These are phyloP conservation scores for Adiantum capillusveneris DNA, from an alignment of 75 land plant genomes.

Conservation along the genomic window DNA sequence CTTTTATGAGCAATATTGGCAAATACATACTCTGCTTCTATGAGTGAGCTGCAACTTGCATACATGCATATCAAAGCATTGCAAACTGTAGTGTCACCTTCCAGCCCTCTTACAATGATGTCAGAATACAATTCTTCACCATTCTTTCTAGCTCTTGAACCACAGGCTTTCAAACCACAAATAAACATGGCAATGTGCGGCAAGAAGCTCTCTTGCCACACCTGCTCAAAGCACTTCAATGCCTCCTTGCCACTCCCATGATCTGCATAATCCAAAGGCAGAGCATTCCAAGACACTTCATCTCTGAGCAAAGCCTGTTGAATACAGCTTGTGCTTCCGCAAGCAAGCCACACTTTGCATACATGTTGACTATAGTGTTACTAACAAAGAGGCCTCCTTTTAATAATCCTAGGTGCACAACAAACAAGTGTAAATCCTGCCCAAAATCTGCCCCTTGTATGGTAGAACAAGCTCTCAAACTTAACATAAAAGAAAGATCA, in stretches of 20 bases:
- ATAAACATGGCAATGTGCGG: not conserved
- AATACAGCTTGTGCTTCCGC: conserved; percentile 26
- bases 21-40: conserved; percentile 3
- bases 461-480: conserved; percentile 29
- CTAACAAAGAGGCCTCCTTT: conserved; percentile 16
- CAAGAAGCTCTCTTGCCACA: not conserved
- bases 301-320: conserved; percentile 20
- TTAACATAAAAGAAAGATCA: conserved; percentile 15
- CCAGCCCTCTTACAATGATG: not conserved
- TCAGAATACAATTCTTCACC: not conserved
- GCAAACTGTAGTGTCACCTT: not conserved
- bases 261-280: conserved; percentile 36
- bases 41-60: not conserved
- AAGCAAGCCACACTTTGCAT: conserved; percentile 40
- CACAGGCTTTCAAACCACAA: not conserved
- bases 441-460: conserved; percentile 21
- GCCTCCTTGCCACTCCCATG: conserved; percentile 24
- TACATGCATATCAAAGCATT: conserved; percentile 4
- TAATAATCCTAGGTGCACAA: conserved; percentile 18
- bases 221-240: conserved; percentile 20
- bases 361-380: conserved; percentile 33
- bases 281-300: conserved; percentile 31
- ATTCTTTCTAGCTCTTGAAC: not conserved
- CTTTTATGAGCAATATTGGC: not conserved
- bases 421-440: conserved; percentile 19